Evolutionary conservation across 176 grass and related monocot genomes (phyloP).

Genomic region (Avena sativa): DNA sequence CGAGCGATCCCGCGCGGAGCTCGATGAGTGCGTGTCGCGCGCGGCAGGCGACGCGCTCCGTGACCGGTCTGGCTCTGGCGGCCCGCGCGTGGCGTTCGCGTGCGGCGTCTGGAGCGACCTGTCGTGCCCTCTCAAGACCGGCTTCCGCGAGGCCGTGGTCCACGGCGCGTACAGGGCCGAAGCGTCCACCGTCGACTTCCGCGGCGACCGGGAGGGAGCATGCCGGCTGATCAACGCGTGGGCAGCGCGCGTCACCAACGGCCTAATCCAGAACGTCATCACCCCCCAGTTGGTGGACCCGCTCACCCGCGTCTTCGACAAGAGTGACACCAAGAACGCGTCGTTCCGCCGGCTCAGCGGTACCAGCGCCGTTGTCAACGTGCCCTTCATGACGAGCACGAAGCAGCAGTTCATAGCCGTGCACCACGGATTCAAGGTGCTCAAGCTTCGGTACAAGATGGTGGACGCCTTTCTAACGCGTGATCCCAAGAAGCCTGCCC

Average conservation of each 20-base stretch:
- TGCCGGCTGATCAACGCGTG: background rate
- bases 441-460: background rate
- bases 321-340: background rate
- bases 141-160: background rate
- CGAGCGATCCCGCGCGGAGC: no score
- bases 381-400: background rate
- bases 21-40: no score
- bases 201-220: background rate
- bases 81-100: background rate
- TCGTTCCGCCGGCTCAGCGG: background rate
- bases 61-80: no score
- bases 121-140: background rate
- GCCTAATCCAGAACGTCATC: background rate
- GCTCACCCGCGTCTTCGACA: background rate
- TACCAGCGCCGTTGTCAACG: background rate
- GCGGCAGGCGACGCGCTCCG: no score
- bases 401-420: background rate
- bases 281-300: background rate
- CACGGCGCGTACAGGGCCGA: background rate
- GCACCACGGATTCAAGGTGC: background rate
- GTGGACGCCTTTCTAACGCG: background rate
- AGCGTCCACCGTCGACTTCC: background rate
- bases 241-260: no score
- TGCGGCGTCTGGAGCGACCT: background rate
- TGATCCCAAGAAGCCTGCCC: background rate